These are phyloP conservation scores for Penicillium sp. DNA, from an alignment of 2,329 filamentous ascomycete species.

Conservation along the genomic window DNA sequence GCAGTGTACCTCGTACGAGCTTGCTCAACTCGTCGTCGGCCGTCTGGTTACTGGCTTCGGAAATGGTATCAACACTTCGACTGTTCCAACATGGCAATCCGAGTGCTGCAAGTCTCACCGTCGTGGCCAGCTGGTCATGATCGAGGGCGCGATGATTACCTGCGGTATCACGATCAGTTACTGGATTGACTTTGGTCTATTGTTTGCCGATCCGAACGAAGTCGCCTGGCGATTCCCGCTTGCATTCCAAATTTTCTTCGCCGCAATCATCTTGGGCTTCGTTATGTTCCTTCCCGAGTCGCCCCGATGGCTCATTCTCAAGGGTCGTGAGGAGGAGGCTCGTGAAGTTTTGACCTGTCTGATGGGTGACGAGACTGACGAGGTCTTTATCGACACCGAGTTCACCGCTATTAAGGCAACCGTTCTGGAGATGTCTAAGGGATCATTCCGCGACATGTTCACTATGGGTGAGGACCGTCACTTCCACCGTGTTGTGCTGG, in stretches of 20 bases:
- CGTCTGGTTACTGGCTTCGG: constrained; percentile 52
- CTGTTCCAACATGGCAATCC: constrained; percentile 49
- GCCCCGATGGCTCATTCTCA: constrained; percentile 58
- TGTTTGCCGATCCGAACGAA: constrained; percentile 49
- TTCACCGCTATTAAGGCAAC: constrained; percentile 55
- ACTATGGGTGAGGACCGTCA: constrained; percentile 54
- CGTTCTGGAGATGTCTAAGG: constrained; percentile 50
- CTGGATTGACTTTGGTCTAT: constrained; percentile 54
- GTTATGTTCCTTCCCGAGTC: constrained; percentile 56
- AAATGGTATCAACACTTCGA: constrained; percentile 49
- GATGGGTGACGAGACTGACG: constrained; percentile 47
- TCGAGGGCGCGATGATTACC: constrained; percentile 53
- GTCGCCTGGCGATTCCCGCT: constrained; percentile 57
- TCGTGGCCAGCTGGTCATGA: constrained; percentile 53
- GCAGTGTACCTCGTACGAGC: constrained; percentile 44
- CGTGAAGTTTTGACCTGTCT: constrained; percentile 48
- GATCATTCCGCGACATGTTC: constrained; percentile 57
- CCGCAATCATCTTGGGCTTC: constrained; percentile 49
- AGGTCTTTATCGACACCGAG: constrained; percentile 46
- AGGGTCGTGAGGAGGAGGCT: constrained; percentile 54
- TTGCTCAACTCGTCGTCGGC: constrained; percentile 49
- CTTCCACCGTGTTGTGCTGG: constrained; percentile 52
- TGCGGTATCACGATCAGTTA: constrained; percentile 52
- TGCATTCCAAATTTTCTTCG: constrained; percentile 58
- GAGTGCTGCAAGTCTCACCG: constrained; percentile 53